Conservation (phyloP, 441 rosid genomes). For the Metrosideros polymorpha region DNA sequence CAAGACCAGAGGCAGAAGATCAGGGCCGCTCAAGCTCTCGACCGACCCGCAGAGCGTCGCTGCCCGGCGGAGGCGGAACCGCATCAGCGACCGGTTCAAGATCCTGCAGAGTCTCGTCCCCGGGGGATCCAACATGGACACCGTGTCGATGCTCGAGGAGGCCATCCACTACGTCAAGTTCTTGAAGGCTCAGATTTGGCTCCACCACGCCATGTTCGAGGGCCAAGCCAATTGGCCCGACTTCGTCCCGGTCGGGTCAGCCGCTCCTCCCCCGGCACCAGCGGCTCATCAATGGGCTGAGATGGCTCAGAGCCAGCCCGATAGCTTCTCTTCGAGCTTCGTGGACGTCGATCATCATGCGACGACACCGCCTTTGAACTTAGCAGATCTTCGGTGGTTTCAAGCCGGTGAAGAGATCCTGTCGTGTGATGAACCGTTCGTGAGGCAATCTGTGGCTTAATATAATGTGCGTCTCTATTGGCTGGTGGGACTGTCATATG, state of each 20-base stretch:
- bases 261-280: background rate
- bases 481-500: background rate
- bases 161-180: constrained; percentile 85
- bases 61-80: constrained; percentile 74
- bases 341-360: background rate
- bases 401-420: background rate
- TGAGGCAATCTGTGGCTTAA: background rate
- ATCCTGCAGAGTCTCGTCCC: constrained; percentile 75
- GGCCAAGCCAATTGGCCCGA: constrained; percentile 5
- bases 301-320: background rate
- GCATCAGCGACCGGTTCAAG: constrained; percentile 82
- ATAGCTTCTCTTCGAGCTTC: background rate
- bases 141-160: constrained; percentile 80
- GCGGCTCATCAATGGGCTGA: background rate
- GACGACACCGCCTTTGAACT: fast-evolving
- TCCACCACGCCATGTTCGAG: constrained; percentile 45
- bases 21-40: constrained; percentile 35
- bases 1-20: constrained; percentile 13
- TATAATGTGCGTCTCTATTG: background rate
- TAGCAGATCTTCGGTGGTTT: background rate
- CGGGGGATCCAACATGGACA: constrained; percentile 81
- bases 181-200: constrained; percentile 63
- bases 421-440: background rate
- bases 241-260: background rate
- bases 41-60: constrained; percentile 90